Conservation (phyloP, 1,284 basidiomycete genomes). For the Trametes versicolor region DNA sequence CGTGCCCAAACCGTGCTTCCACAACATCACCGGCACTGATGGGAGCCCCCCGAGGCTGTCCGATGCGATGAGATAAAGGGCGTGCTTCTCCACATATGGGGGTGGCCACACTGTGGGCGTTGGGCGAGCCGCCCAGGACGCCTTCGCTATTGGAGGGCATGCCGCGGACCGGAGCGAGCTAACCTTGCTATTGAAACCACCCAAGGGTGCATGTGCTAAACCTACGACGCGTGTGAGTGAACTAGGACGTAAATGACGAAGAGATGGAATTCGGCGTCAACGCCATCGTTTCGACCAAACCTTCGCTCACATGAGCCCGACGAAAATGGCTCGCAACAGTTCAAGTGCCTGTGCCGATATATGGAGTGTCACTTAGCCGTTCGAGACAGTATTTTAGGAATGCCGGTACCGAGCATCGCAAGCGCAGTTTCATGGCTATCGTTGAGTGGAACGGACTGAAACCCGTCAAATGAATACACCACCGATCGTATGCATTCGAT, state of each 20-base stretch:
- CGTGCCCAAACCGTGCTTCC: conserved; percentile 1
- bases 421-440: not conserved
- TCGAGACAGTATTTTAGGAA: not conserved
- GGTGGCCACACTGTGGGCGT: not conserved
- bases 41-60: conserved; percentile 5
- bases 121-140: conserved; percentile 10
- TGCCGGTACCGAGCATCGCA: not conserved
- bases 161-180: not conserved
- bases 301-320: conserved; percentile 3
- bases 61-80: conserved; percentile 7
- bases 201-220: not conserved
- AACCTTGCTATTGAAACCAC: not conserved
- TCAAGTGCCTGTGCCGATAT: not conserved
- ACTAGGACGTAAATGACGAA: not conserved
- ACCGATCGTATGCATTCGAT: too few species aligned
- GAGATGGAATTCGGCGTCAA: not conserved
- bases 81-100: conserved; percentile 4
- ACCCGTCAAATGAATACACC: too few species aligned
- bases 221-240: not conserved
- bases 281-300: not conserved
- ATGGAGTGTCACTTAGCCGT: not conserved
- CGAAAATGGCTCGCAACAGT: not conserved
- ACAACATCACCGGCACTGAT: conserved; percentile 4
- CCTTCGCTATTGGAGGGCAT: conserved; percentile 5
- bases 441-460: too few species aligned